Conservation (phyloP, 116 monocot genomes). For the Papilionanthe hybrid region DNA sequence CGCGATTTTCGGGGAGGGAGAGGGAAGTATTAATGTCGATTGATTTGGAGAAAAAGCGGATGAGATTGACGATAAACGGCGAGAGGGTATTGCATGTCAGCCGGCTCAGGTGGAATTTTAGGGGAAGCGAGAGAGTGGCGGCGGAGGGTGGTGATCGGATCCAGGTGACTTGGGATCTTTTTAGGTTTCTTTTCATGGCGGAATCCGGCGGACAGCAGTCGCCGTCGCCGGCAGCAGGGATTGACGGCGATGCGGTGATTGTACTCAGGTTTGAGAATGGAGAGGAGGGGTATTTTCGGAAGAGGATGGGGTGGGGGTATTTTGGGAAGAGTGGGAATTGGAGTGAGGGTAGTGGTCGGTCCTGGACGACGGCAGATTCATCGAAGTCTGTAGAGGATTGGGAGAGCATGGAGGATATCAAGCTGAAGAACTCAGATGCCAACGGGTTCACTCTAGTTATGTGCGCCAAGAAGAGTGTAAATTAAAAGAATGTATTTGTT, state of each 20-base stretch:
- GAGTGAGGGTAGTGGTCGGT: not conserved
- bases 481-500: too few species aligned
- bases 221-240: not conserved
- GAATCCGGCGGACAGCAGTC: not conserved
- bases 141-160: not conserved
- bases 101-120: constrained; percentile 47
- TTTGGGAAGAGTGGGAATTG: not conserved
- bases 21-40: constrained; percentile 33
- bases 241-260: not conserved
- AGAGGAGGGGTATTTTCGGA: not conserved
- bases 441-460: not conserved
- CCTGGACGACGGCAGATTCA: not conserved
- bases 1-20: constrained; percentile 24
- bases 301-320: not conserved
- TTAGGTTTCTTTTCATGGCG: not conserved
- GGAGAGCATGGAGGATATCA: not conserved
- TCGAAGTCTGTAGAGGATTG: not conserved
- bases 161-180: constrained; percentile 1
- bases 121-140: constrained; percentile 36
- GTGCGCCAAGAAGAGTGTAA: not conserved
- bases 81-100: constrained; percentile 23
- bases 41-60: constrained; percentile 13
- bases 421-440: not conserved
- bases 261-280: not conserved
- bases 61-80: constrained; percentile 34